phyloP scores from a whole-genome alignment of 192 early-diverging fungal genomes.

The Dimargaris xerosporica region DNA sequence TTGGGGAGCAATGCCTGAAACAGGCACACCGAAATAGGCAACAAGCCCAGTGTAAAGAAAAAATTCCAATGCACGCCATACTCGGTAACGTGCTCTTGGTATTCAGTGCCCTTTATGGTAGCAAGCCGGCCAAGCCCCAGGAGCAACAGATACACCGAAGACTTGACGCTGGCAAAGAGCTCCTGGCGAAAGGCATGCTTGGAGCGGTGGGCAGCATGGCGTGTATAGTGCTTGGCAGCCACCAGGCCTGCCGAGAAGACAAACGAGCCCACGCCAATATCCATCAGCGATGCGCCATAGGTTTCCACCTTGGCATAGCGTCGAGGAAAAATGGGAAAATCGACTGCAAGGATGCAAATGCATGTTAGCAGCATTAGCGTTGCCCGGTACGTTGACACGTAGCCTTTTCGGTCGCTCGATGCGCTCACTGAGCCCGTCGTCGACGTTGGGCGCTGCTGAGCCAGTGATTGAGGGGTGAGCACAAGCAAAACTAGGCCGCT shows the following conservation, averaged over 20 bases:
- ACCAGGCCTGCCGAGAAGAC: constrained; percentile 85
- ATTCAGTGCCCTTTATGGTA: constrained; percentile 66
- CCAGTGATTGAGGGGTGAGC: neutral
- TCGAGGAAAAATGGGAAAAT: constrained; percentile 82
- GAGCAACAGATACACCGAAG: constrained; percentile 47
- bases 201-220: constrained; percentile 17
- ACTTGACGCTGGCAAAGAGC: constrained; percentile 21
- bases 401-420: neutral
- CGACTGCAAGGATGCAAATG: constrained; percentile 83
- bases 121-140: constrained; percentile 60
- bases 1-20: constrained; percentile 32
- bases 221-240: constrained; percentile 42
- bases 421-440: neutral
- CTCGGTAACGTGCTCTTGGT: constrained; percentile 88
- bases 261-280: constrained; percentile 84
- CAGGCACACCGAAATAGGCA: constrained; percentile 64
- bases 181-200: constrained; percentile 17
- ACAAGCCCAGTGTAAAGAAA: constrained; percentile 80
- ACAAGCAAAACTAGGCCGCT: constrained; percentile 12
- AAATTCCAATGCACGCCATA: constrained; percentile 99
- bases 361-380: constrained; percentile 66
- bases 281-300: constrained; percentile 88
- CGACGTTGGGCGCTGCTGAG: neutral
- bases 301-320: constrained; percentile 83
- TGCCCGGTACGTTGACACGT: constrained; percentile 35